Percentiles rank a stretch among this genome's conserved stretches.
Evolutionary conservation across 2,329 filamentous ascomycete genomes (phyloP).

Genomic region (Sclerotinia subarctica): DNA sequence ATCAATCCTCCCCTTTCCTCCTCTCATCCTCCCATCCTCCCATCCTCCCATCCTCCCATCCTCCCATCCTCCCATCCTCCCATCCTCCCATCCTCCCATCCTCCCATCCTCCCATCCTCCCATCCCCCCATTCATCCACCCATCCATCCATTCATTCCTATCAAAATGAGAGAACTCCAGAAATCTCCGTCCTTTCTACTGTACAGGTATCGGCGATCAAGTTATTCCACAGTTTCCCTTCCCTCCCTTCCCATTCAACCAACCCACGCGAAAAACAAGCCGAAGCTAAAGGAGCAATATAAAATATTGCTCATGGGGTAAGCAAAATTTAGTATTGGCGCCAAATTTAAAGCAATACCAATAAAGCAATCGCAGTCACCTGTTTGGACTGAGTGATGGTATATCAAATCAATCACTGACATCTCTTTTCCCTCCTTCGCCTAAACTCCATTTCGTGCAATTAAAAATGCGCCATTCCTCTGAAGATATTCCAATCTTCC

Average conservation of each 20-base stretch:
- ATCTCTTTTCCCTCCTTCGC: slow-evolving; percentile 1
- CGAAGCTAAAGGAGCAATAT: slow-evolving; percentile 4
- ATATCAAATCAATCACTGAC: slow-evolving; percentile 12
- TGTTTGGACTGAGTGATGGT: background rate
- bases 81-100: too few species aligned
- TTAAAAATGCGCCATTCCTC: slow-evolving; percentile 15
- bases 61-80: too few species aligned
- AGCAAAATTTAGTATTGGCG: background rate
- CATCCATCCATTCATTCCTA: background rate
- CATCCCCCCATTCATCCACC: too few species aligned
- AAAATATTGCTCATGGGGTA: background rate
- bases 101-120: too few species aligned
- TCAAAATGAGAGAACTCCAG: background rate
- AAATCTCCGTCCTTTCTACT: slow-evolving; percentile 7
- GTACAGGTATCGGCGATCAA: slow-evolving; percentile 12
- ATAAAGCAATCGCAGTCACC: slow-evolving; percentile 7
- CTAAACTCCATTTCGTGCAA: slow-evolving; percentile 18
- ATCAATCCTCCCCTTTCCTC: background rate
- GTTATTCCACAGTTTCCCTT: slow-evolving; percentile 1
- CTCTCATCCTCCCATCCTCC: background rate
- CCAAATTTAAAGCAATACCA: slow-evolving; percentile 2
- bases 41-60: too few species aligned
- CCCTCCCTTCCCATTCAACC: background rate
- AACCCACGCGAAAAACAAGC: slow-evolving; percentile 6
- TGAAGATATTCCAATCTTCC: slow-evolving; percentile 4